Percentiles rank a stretch among this genome's conserved stretches.
These are phyloP conservation scores for Cercis canadensis DNA, from an alignment of 306 rosid species.

Conservation along the genomic window DNA sequence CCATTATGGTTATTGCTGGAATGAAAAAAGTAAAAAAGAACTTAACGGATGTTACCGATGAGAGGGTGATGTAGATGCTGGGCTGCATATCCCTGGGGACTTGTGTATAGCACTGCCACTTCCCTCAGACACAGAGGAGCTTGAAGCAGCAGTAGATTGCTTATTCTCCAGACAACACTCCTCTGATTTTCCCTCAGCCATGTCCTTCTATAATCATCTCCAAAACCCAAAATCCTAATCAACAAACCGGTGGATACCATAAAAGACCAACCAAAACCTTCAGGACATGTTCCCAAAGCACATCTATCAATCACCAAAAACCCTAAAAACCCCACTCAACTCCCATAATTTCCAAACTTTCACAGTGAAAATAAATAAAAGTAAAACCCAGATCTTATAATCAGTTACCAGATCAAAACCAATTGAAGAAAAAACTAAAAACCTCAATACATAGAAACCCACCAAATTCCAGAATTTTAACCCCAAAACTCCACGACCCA, in stretches of 20 bases:
- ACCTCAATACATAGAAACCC: slow-evolving; percentile 19
- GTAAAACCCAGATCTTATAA: slow-evolving; percentile 71
- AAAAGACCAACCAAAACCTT: slow-evolving; percentile 34
- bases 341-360: slow-evolving; percentile 39
- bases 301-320: slow-evolving; percentile 39
- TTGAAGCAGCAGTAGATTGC: slow-evolving; percentile 78
- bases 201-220: slow-evolving; percentile 58
- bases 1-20: slow-evolving; percentile 15
- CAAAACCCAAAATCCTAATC: slow-evolving; percentile 60
- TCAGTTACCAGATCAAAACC: slow-evolving; percentile 60
- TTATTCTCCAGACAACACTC: slow-evolving; percentile 92
- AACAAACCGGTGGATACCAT: slow-evolving; percentile 28
- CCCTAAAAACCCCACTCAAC: slow-evolving; percentile 43
- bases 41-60: slow-evolving; percentile 60
- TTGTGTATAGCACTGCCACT: slow-evolving; percentile 71
- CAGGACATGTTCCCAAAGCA: slow-evolving; percentile 7
- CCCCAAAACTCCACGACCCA: slow-evolving; percentile 14
- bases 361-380: slow-evolving; percentile 39
- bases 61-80: slow-evolving; percentile 66
- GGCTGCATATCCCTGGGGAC: slow-evolving; percentile 76
- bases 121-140: slow-evolving; percentile 85
- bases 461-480: slow-evolving; percentile 38
- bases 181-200: slow-evolving; percentile 71
- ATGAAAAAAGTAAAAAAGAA: slow-evolving; percentile 32
- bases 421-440: slow-evolving; percentile 22